A percentile compares a stretch with the other conserved stretches of the same genome.
Conservation (phyloP, 1,284 basidiomycete genomes). For the Apiotrichum akiyoshidainum region DNA sequence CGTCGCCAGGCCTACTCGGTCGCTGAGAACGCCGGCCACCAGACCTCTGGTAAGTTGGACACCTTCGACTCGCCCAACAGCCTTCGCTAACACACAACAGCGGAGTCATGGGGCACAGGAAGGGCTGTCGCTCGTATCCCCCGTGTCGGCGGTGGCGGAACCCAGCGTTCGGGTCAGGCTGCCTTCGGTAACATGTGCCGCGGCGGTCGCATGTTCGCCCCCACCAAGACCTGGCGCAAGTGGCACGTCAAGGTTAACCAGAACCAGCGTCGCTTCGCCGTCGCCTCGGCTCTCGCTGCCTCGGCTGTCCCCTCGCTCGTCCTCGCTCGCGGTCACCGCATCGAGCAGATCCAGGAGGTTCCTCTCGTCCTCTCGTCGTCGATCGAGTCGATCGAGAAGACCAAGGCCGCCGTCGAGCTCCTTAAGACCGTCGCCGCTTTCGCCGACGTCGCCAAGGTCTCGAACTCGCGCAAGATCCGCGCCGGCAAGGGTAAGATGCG, state of each 20-base stretch:
- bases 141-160: conserved; percentile 98
- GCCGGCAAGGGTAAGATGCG: conserved; percentile 98
- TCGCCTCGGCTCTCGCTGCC: conserved; percentile 95
- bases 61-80: too few species aligned
- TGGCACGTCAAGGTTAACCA: conserved; percentile 99
- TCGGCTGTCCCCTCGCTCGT: conserved; percentile 97
- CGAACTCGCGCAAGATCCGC: conserved; percentile 94
- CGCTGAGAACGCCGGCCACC: conserved; percentile 96
- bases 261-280: conserved; percentile 97
- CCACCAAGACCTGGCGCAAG: conserved; percentile 98
- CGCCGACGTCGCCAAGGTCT: conserved; percentile 91
- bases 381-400: conserved; percentile 88
- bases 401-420: conserved; percentile 93
- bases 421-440: conserved; percentile 90
- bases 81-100: too few species aligned
- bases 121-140: conserved; percentile 99
- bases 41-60: too few species aligned
- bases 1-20: conserved; percentile 96
- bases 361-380: conserved; percentile 83
- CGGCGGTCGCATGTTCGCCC: conserved; percentile 99
- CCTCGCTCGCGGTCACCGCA: conserved; percentile 97
- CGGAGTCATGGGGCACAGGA: conserved; percentile 97
- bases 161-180: conserved; percentile 96
- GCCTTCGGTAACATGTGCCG: conserved; percentile 99
- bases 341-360: conserved; percentile 95